Conservation (phyloP, 2,329 filamentous ascomycete species). For the Dactylellina leptospora region DNA sequence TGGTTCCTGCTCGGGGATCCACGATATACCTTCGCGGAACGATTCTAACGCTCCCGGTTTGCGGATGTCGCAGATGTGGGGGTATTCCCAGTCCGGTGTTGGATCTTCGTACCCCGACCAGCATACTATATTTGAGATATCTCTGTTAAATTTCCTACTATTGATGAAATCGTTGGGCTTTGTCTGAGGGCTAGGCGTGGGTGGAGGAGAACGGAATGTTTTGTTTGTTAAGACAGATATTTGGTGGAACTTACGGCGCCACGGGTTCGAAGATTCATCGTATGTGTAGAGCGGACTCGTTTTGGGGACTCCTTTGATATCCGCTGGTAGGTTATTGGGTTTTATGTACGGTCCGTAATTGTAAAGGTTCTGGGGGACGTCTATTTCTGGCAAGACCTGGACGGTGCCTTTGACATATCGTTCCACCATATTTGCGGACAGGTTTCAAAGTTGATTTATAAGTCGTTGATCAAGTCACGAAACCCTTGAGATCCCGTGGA, state of each 20-base stretch:
- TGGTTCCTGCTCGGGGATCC: constrained; percentile 5
- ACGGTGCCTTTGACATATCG: constrained; percentile 14
- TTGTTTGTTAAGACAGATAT: too few species aligned
- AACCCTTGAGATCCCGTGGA: too few species aligned
- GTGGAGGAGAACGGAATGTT: too few species aligned
- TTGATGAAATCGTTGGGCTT: not conserved
- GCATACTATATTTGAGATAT: constrained; percentile 42
- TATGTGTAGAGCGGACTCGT: constrained; percentile 30
- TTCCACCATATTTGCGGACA: constrained; percentile 16
- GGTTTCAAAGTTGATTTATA: too few species aligned
- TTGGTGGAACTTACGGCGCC: too few species aligned
- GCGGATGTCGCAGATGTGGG: constrained; percentile 18
- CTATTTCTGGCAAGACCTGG: constrained; percentile 1
- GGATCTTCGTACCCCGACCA: constrained; percentile 16
- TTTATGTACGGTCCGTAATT: constrained; percentile 15
- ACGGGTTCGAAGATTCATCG: too few species aligned
- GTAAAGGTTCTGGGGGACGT: constrained; percentile 4
- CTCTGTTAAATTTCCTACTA: too few species aligned
- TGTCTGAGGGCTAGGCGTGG: too few species aligned
- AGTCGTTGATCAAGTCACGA: too few species aligned
- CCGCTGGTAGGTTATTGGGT: constrained; percentile 6
- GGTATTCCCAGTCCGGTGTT: constrained; percentile 9
- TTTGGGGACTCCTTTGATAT: constrained; percentile 2
- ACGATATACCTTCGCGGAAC: constrained; percentile 5
- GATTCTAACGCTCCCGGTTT: not conserved